Conservation (phyloP, 768 basidiomycete genomes). For the Rhodotorula taiwanensis region DNA sequence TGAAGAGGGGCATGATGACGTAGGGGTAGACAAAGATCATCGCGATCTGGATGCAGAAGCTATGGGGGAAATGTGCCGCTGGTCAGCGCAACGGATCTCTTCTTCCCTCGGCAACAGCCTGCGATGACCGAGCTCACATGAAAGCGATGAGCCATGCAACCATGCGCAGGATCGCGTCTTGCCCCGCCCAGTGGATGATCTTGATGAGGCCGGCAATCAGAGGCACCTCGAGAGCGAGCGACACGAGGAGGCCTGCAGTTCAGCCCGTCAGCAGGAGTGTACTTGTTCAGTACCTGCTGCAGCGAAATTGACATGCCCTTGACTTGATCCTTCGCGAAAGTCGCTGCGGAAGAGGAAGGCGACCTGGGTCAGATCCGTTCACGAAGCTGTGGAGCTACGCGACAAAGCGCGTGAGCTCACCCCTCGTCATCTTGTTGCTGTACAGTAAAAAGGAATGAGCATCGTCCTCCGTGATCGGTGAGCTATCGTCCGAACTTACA, state of each 20-base stretch:
- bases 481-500: background rate
- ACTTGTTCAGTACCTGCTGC: background rate
- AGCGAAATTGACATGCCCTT: conserved; percentile 51
- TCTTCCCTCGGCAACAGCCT: too few species aligned
- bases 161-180: conserved; percentile 28
- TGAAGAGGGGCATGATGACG: conserved; percentile 91
- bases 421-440: conserved; percentile 75
- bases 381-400: too few species aligned
- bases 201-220: conserved; percentile 80
- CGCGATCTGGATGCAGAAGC: conserved; percentile 67
- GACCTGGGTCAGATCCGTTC: background rate
- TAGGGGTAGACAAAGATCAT: conserved; percentile 60
- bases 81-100: too few species aligned
- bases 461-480: too few species aligned
- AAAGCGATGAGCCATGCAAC: conserved; percentile 91
- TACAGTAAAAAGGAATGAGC: background rate
- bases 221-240: conserved; percentile 65
- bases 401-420: background rate
- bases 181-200: conserved; percentile 85
- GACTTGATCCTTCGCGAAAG: conserved; percentile 71
- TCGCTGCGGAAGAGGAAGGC: too few species aligned
- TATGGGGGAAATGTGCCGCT: background rate
- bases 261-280: background rate
- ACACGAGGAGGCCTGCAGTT: conserved; percentile 10
- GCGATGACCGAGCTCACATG: conserved; percentile 54